Evolutionary conservation across 192 early-diverging fungal species (phyloP), one percentile per base, ranked within the genome.

Genomic region (Mortierella hygrophila): DNA sequence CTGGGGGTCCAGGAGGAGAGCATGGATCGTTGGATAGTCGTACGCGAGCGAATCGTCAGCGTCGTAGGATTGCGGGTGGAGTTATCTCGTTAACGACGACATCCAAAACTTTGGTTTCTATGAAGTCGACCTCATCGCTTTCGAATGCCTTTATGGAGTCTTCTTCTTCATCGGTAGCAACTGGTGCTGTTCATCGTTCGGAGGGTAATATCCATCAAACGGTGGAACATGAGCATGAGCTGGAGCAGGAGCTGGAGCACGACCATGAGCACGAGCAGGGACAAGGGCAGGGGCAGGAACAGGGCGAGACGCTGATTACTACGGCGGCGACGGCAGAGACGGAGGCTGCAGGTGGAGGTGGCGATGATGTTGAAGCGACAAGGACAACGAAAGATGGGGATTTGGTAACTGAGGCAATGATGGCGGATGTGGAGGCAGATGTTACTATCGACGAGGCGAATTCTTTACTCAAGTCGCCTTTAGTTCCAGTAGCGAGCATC

Each of bases 1-100:
- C 21, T 26, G 55, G 55, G 26, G n/a, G 52, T 23, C 20, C 3
- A 55, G 52, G 9, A 57, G 6, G 23, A 7, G 55, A 26, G n/a
- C 7, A 3, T 57, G 55, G 55, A 57, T 20, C 65, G 41, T 47
- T 29, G 18, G 74, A 72, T 0, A 52, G 49, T 15, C 70, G 70
- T 41, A 44, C 75, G n/a, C 71, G 72, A 13, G 23, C 74, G 11
- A 73, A 37, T 10, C 68, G 79, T 70, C 79, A 77, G 35, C 55
- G 84, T 29, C 52, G 84, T 23, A 57, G 78, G 63, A 81, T 81
- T 32, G 84, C 84, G 57, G 84, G 79, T 38, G 84, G 79, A 0
- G 75, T 86, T 35, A 81, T 86, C 29, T 77, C 75, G 0, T 69
- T 85, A n/a, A 57, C 77, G 15, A 52, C 11, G 0, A 29, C 78